Evolutionary conservation across 306 rosid genomes (phyloP).

Genomic region (Vicia sativa): DNA sequence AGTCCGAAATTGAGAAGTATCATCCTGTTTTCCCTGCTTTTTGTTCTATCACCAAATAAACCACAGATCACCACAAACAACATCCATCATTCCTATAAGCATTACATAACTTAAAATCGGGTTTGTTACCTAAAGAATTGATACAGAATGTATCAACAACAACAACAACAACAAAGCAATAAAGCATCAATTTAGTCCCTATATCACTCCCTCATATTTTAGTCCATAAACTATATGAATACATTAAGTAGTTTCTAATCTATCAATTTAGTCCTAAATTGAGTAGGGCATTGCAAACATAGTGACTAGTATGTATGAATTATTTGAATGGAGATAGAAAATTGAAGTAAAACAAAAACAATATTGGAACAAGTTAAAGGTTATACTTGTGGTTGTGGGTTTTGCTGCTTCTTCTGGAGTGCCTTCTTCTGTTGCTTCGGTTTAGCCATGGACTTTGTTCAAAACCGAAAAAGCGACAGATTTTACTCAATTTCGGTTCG

Average conservation of each 20-base stretch:
- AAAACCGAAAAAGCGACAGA: conserved; percentile 25
- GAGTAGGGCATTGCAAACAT: neutral
- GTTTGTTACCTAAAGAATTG: too few species aligned
- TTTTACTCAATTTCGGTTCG: conserved; percentile 3
- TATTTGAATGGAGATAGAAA: neutral
- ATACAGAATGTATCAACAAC: too few species aligned
- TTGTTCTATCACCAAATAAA: conserved; percentile 53
- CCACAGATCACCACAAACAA: conserved; percentile 16
- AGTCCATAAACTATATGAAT: too few species aligned
- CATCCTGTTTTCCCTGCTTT: conserved; percentile 62
- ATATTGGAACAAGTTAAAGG: conserved; percentile 6
- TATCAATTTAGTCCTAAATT: too few species aligned
- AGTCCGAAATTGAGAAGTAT: conserved; percentile 55
- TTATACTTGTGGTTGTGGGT: conserved; percentile 46
- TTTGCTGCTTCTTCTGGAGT: conserved; percentile 44
- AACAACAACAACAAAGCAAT: too few species aligned
- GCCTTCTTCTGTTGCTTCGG: conserved; percentile 53
- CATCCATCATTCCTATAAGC: conserved; percentile 8
- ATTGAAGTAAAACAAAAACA: neutral
- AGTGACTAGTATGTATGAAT: conserved; percentile 1
- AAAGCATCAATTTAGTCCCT: too few species aligned
- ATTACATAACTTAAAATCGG: too few species aligned
- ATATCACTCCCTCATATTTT: too few species aligned
- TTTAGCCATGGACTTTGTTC: conserved; percentile 47
- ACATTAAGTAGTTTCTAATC: too few species aligned